phyloP scores from a whole-genome alignment of 148 eudicot species.

The Vaccinium darrowii region DNA sequence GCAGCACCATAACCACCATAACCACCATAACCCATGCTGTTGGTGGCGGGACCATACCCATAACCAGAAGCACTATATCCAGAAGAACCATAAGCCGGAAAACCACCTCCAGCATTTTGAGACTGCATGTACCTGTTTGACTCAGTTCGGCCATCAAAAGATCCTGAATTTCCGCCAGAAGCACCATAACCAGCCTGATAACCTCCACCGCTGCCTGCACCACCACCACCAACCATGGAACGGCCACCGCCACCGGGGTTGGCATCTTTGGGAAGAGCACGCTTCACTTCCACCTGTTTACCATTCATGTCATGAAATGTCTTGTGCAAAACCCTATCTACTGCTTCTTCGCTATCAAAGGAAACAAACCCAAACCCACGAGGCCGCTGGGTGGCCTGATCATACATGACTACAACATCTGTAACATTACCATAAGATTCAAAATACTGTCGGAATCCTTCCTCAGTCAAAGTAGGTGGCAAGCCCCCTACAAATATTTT shows the following conservation, averaged over 20 bases:
- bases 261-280: slow-evolving; percentile 96
- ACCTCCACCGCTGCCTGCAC: slow-evolving; percentile 39
- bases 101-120: slow-evolving; percentile 74
- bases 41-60: slow-evolving; percentile 74
- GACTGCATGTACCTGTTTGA: slow-evolving; percentile 73
- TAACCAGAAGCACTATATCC: slow-evolving; percentile 75
- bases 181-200: slow-evolving; percentile 63
- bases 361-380: slow-evolving; percentile 96
- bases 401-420: slow-evolving; percentile 94
- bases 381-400: slow-evolving; percentile 87
- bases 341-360: slow-evolving; percentile 91
- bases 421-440: slow-evolving; percentile 79
- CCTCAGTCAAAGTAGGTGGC: slow-evolving; percentile 76
- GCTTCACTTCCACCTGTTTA: slow-evolving; percentile 94
- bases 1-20: slow-evolving; percentile 64
- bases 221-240: slow-evolving; percentile 53
- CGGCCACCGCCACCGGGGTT: slow-evolving; percentile 73
- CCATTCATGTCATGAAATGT: slow-evolving; percentile 83
- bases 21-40: slow-evolving; percentile 73
- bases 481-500: slow-evolving; percentile 97
- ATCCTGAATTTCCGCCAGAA: slow-evolving; percentile 59
- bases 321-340: slow-evolving; percentile 86
- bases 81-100: slow-evolving; percentile 68
- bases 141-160: slow-evolving; percentile 74
- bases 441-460: slow-evolving; percentile 86